phyloP scores from a whole-genome alignment of 257 asterid genomes.

The Perilla frutescens region DNA sequence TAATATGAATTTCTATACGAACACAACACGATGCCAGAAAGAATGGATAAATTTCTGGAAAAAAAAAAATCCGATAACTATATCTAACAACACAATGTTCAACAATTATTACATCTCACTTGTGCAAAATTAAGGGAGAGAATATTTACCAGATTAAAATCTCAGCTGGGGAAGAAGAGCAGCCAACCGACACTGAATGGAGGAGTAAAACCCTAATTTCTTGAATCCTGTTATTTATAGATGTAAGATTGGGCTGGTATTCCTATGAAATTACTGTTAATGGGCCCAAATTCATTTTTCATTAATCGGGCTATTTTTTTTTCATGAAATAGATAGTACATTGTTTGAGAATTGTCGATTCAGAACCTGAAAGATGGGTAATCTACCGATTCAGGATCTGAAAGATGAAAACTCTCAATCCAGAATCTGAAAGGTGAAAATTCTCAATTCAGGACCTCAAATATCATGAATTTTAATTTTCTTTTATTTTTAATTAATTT shows the following conservation, averaged over 20 bases:
- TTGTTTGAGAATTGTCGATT: no score
- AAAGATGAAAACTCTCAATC: no score
- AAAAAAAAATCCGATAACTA: background rate
- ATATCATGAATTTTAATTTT: no score
- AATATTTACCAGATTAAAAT: conserved; percentile 17
- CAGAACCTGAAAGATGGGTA: no score
- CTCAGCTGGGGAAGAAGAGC: conserved; percentile 26
- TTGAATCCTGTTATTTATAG: background rate
- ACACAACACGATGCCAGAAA: background rate
- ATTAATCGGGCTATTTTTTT: background rate
- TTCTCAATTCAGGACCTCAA: no score
- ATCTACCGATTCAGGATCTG: no score
- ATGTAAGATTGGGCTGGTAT: background rate
- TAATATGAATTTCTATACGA: background rate
- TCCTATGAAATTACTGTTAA: background rate
- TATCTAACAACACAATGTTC: background rate
- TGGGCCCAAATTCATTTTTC: conserved; percentile 11
- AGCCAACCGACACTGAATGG: conserved; percentile 3
- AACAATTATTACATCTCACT: background rate
- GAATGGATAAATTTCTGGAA: background rate
- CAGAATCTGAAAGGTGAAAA: no score
- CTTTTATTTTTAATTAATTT: no score
- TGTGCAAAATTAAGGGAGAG: background rate
- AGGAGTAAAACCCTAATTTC: conserved; percentile 26
- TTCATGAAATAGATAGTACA: no score